Base-by-base conservation (phyloP, 805 yeast species). In the Scheffersomyces lignosus region DNA sequence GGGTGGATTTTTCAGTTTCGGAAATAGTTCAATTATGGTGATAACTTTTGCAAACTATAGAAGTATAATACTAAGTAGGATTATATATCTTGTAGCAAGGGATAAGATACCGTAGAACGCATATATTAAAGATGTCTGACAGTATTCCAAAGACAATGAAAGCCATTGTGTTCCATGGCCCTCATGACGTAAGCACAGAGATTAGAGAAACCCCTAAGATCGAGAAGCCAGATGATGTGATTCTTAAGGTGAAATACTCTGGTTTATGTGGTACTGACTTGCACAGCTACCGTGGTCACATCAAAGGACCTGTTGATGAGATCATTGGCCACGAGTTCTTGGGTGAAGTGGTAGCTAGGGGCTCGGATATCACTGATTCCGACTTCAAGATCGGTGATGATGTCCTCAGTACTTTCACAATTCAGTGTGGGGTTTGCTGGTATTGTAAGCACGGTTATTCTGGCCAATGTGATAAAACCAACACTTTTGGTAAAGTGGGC, bases 401-500 rank as follows among this genome's bases (percentile, higher is more conserved):
- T 10, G 80, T 75, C 4, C 62, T 73, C 18, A 60, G 74, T 15
- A 43, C 40, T 9, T 76, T 76, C 44, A 78, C 83, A 5, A 67
- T 75, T 7, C 83, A 78, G 42, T 78, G 85, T 54, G 82, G 82
- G 1, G 55, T 60, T 18, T 79, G 84, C 50, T 78, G 77, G 73
- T 78, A 73, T 44, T 79, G 85, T 50, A 48, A 63, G 35, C 70
- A 72, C 36, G 82, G 81, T 1, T 62, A 69, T 36, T 66, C 80
- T 8, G 78, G 81, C 2, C 73, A 75, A 33, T 80, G 86, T 54
- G 71, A 66, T 18, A 59, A 64, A 16, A 71, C 80, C 31, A 73
- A 67, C 48, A 78, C 81, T 10, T 79, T 79, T 55, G 85, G 85
- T 3, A 76, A 80, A 31, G 56, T 69, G 22, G 77, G 75, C 0